These are phyloP conservation scores for Sutorius australiensis DNA, from an alignment of 768 basidiomycete species.

Conservation along the genomic window DNA sequence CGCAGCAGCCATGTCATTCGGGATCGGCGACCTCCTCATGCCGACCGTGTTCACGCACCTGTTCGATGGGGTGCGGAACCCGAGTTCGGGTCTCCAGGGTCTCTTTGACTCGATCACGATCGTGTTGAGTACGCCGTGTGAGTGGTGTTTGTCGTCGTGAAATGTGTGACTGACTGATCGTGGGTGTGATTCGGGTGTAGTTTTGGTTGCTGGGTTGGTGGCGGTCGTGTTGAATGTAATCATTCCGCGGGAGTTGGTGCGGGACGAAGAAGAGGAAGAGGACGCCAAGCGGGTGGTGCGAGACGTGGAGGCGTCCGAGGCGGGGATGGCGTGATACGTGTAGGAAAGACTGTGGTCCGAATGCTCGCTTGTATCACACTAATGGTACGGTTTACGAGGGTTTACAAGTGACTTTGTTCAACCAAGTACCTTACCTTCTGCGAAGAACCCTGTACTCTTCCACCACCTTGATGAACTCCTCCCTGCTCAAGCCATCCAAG, in stretches of 20 bases:
- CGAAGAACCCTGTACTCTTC: background rate
- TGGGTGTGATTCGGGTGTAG: conserved; percentile 26
- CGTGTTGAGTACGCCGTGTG: conserved; percentile 77
- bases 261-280: conserved; percentile 21
- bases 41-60: conserved; percentile 63
- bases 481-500: background rate
- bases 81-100: conserved; percentile 56
- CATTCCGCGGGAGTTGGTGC: conserved; percentile 38
- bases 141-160: conserved; percentile 28
- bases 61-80: conserved; percentile 56
- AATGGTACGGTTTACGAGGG: too few species aligned
- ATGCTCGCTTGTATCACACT: too few species aligned
- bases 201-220: conserved; percentile 54
- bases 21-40: conserved; percentile 67
- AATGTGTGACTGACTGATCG: background rate
- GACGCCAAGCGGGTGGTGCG: conserved; percentile 17
- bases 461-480: background rate
- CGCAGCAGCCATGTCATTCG: conserved; percentile 64
- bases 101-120: conserved; percentile 78
- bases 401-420: background rate
- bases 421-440: background rate
- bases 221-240: conserved; percentile 57
- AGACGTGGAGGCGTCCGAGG: conserved; percentile 24
- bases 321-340: too few species aligned
- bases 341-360: too few species aligned